Base-by-base conservation (phyloP, 2,329 filamentous ascomycete genomes). In the Fusarium ambrosium region DNA sequence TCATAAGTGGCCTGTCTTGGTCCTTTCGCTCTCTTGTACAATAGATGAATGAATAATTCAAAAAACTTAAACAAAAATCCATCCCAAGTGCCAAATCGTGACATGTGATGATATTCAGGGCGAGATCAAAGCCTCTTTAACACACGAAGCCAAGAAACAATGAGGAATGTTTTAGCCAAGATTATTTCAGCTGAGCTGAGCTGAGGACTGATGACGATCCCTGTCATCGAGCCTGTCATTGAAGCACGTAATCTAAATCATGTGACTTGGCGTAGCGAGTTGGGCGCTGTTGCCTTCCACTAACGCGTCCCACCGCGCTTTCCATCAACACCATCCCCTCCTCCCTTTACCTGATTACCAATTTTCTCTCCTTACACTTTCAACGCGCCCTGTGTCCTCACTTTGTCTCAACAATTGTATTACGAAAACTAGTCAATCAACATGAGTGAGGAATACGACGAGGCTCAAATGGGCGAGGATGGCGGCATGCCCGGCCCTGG, bases 401-500 rank as follows among this genome's bases (percentile, higher is more conserved):
- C 45, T 41, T 13, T 13, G 37, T 27, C 22, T 16, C 14, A 13
- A 51, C 9, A 20, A 37, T 20, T 14, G 27, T 32, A 53, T 8
- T 29, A 7, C 37, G 55, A 13, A 14, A 2, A n/a, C 24, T n/a
- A 27, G 48, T 53, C 32, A 43, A 27, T 48, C 51, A 81, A 61
- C 60, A 88, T 89, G 87, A 84, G 85, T 16, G 83, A 86, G 43
- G 83, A 92, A 72, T 90, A 91, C 41, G 94, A 97, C 75, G 92
- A 92, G 71, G 89, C 89, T 67, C 90, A 91, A 77, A 82, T 79
- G 76, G 87, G 80, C 66, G 95, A 97, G 67, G 95, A 97, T 69
- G 89, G 89, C 78, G 89, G 91, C 71, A 89, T 91, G 80, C 91
- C 93, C 66, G 95, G 94, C 13, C 96, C 96, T 68, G 97, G 97